These are phyloP conservation scores for Coleophoma cylindrospora DNA, from an alignment of 2,329 filamentous ascomycete genomes.

Conservation along the genomic window DNA sequence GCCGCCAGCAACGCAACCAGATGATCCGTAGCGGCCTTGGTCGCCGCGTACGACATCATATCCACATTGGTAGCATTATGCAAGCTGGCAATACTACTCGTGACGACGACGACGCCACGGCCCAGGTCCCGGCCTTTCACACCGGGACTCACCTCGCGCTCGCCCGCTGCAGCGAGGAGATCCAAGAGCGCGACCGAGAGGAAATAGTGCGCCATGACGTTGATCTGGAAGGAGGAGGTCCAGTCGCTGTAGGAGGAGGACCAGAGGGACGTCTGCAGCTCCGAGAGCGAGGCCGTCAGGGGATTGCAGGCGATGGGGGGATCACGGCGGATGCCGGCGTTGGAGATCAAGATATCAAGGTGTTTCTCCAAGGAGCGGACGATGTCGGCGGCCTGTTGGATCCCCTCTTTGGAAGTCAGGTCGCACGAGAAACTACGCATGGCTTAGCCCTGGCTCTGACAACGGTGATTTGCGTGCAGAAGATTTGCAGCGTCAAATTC, in stretches of 20 bases:
- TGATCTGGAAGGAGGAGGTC: constrained; percentile 40
- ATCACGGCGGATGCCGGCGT: constrained; percentile 43
- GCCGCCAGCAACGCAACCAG: constrained; percentile 41
- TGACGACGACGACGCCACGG: constrained; percentile 40
- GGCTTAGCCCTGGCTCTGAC: background rate
- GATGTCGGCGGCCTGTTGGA: constrained; percentile 26
- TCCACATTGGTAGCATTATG: constrained; percentile 48
- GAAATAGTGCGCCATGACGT: constrained; percentile 45
- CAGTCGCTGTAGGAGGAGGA: constrained; percentile 37
- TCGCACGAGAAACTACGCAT: constrained; percentile 28
- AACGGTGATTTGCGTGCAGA: too few relatives aligned
- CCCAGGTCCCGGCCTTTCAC: constrained; percentile 31
- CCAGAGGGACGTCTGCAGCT: constrained; percentile 42
- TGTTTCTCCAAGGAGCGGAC: constrained; percentile 31
- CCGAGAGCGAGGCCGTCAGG: constrained; percentile 32
- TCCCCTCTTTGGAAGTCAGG: constrained; percentile 35
- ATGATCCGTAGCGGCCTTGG: constrained; percentile 48
- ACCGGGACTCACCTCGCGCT: constrained; percentile 19
- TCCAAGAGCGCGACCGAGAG: constrained; percentile 40
- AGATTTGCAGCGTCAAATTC: too few relatives aligned
- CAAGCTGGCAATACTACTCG: constrained; percentile 46
- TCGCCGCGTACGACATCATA: constrained; percentile 44
- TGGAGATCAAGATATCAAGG: constrained; percentile 42
- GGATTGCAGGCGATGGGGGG: constrained; percentile 37
- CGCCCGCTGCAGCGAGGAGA: constrained; percentile 34